phyloP scores from a whole-genome alignment of 106 monocot genomes.

The Platanthera zijinensis region DNA sequence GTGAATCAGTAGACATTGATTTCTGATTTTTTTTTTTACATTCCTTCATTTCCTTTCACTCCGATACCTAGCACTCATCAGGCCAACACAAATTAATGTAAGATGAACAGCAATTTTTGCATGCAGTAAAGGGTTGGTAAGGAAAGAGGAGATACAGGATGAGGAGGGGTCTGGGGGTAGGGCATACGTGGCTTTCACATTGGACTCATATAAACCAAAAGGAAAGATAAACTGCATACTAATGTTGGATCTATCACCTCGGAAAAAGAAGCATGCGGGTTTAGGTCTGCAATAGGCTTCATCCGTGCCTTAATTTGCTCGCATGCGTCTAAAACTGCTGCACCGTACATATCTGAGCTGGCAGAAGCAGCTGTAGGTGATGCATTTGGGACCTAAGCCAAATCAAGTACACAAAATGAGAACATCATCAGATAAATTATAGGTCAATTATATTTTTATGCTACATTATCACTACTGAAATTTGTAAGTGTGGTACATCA shows the following conservation, averaged over 20 bases:
- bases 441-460: not conserved
- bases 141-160: not conserved
- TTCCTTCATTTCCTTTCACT: too few species aligned
- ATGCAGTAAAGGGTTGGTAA: not conserved
- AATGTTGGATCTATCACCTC: conserved; percentile 37
- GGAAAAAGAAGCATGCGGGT: conserved; percentile 50
- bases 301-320: conserved; percentile 87
- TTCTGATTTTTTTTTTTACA: too few species aligned
- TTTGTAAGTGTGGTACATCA: not conserved
- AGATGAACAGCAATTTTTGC: too few species aligned
- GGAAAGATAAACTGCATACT: not conserved
- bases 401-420: not conserved
- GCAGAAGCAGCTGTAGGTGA: conserved; percentile 99
- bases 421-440: conserved; percentile 4
- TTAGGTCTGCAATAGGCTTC: conserved; percentile 53
- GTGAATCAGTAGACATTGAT: too few species aligned
- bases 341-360: conserved; percentile 98
- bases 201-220: not conserved
- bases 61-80: too few species aligned
- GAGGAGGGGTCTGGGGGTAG: not conserved
- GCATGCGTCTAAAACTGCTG: conserved; percentile 97
- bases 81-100: too few species aligned
- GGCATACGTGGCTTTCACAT: not conserved
- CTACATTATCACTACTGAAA: not conserved
- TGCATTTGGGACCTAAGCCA: conserved; percentile 83